These are phyloP conservation scores for Tetradesmus lagerheimii DNA, from an alignment of 139 green algal genomes.

Conservation along the genomic window DNA sequence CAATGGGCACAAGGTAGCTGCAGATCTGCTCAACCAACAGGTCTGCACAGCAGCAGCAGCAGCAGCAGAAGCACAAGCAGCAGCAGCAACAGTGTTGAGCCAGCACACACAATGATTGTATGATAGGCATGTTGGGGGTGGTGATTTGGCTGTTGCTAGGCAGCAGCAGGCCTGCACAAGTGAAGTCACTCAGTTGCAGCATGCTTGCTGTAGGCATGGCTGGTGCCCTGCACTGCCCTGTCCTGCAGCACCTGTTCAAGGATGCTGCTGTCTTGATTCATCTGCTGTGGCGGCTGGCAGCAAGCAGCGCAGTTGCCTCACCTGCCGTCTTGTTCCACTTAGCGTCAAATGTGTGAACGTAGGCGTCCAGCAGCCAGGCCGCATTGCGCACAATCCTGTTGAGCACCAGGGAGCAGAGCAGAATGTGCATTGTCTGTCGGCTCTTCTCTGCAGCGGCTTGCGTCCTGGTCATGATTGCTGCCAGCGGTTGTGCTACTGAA, in stretches of 20 bases:
- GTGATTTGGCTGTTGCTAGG: not conserved
- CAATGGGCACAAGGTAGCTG: constrained; percentile 19
- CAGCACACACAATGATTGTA: not conserved
- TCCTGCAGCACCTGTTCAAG: too few species aligned
- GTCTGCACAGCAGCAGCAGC: constrained; percentile 35
- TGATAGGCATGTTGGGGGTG: not conserved
- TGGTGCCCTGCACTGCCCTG: too few species aligned
- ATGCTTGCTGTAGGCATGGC: too few species aligned
- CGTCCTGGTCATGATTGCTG: too few species aligned
- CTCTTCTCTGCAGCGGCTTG: too few species aligned
- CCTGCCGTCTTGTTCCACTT: constrained; percentile 5
- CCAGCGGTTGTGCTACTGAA: too few species aligned
- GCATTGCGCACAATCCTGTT: constrained; percentile 25
- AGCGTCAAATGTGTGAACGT: constrained; percentile 7
- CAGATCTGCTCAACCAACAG: not conserved
- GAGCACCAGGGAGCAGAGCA: not conserved
- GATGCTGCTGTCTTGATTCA: too few species aligned
- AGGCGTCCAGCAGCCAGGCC: constrained; percentile 21
- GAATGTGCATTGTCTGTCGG: too few species aligned
- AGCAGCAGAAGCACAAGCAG: not conserved
- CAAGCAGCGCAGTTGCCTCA: not conserved
- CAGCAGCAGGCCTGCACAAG: too few species aligned
- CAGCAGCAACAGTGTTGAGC: not conserved
- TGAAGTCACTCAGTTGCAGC: too few species aligned
- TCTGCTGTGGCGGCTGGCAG: not conserved